These are phyloP conservation scores for Nemania diffusa DNA, from an alignment of 2,329 filamentous ascomycete genomes.

Conservation along the genomic window DNA sequence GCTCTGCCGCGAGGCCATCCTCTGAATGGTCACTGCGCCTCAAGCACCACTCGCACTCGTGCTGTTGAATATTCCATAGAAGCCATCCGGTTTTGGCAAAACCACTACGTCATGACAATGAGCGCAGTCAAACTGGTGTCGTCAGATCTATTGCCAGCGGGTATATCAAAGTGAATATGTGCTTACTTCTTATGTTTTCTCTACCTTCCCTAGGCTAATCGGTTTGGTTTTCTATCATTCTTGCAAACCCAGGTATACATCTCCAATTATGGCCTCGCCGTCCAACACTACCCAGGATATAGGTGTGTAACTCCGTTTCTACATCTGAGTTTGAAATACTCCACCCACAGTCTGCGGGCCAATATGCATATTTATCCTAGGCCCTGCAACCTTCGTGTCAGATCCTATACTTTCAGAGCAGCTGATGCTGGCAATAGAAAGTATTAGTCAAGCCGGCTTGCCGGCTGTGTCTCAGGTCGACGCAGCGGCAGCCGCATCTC, in stretches of 20 bases:
- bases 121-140: conserved; percentile 1
- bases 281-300: conserved; percentile 11
- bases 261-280: conserved; percentile 19
- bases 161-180: conserved; percentile 9
- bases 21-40: conserved; percentile 12
- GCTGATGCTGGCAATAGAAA: conserved; percentile 22
- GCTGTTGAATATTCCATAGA: not conserved
- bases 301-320: conserved; percentile 18
- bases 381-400: conserved; percentile 26
- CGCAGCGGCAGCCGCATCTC: conserved; percentile 11
- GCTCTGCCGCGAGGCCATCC: not conserved
- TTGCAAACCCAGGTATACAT: not conserved
- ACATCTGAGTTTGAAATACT: conserved; percentile 17
- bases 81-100: conserved; percentile 1
- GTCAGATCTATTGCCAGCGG: not conserved
- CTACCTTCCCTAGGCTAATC: not conserved
- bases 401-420: conserved; percentile 14
- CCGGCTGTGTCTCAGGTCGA: conserved; percentile 12
- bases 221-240: not conserved
- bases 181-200: not conserved
- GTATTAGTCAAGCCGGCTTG: conserved; percentile 13
- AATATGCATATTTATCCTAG: conserved; percentile 16
- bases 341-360: conserved; percentile 18
- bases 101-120: conserved; percentile 17
- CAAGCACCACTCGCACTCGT: conserved; percentile 15